Evolutionary conservation across 345 rosid species (phyloP), one percentile per base, ranked within the genome.

Genomic region (Euphorbia tirucalli): DNA sequence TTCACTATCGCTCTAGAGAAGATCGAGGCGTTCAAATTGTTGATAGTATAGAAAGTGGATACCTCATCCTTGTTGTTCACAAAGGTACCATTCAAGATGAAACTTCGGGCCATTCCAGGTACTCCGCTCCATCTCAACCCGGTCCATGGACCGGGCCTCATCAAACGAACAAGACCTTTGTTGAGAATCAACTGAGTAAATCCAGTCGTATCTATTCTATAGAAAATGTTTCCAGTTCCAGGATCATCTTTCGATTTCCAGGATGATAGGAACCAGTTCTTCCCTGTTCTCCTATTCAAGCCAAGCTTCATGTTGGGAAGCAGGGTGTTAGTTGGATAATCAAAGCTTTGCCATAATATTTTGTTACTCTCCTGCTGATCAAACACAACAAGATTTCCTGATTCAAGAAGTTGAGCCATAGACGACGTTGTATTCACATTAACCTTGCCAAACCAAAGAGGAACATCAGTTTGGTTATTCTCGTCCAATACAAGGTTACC

Each of bases 61-160:
- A 85, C 66, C 79, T 87, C 93, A 27, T 72, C 79, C 0, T 31
- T 60, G 22, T 49, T 78, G 16, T 55, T 73, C 39, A 84, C 81
- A 68, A 58, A 79, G 0, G 68, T 76, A 28, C 69, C 24, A 37
- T 76, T 79, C 30, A 74, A 86, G 46, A 85, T 87, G 58, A 31
- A 83, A 55, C 13, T 58, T 14, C 14, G 49, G 4, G 80, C 70
- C 92, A 90, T 87, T 61, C 77, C 84, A 3, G 93, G 96, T 21
- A 92, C 84, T 18, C 93, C 94, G 55, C 82, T 88, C 96, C 87
- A 88, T 72, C 87, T 81, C 16, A 54, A 69, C 7, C 92, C 90
- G 8, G 85, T 88, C 93, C 91, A 85, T 24, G 88, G 72, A 4
- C 93, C 93, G 5, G 66, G 73, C 43, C 96, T 87, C 89, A 87